Evolutionary conservation across 768 basidiomycete species (phyloP).

Genomic region (Leucocoprinus leucothites): DNA sequence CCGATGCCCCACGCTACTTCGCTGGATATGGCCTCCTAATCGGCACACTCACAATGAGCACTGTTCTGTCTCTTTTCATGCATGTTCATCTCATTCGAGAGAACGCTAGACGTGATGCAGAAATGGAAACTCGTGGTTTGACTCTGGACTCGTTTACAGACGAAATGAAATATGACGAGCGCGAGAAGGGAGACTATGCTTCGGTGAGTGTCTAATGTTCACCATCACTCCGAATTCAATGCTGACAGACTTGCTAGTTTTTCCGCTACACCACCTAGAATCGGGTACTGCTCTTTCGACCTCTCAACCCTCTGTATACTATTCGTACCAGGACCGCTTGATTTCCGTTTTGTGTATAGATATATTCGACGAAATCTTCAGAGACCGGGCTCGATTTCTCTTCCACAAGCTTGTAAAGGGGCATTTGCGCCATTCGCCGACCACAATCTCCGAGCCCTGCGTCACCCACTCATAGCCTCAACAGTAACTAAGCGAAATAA

Average conservation of each 20-base stretch:
- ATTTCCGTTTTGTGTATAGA: too few species aligned
- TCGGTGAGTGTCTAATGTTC: slow-evolving; percentile 19
- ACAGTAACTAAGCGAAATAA: too few species aligned
- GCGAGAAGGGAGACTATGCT: slow-evolving; percentile 28
- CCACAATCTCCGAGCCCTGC: too few species aligned
- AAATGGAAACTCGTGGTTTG: slow-evolving; percentile 19
- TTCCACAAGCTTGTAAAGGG: too few species aligned
- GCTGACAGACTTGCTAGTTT: slow-evolving; percentile 18
- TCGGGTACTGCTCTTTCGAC: too few species aligned
- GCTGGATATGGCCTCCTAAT: slow-evolving; percentile 29
- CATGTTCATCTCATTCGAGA: slow-evolving; percentile 24
- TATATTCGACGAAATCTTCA: too few species aligned
- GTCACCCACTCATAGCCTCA: too few species aligned
- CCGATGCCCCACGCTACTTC: slow-evolving; percentile 27
- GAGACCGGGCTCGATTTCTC: too few species aligned
- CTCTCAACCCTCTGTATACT: too few species aligned
- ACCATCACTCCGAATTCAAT: background rate
- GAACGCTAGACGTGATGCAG: slow-evolving; percentile 25
- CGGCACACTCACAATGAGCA: slow-evolving; percentile 25
- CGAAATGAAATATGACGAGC: slow-evolving; percentile 25
- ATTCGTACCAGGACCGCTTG: too few species aligned
- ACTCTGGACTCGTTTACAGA: slow-evolving; percentile 26
- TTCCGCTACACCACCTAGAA: slow-evolving; percentile 28
- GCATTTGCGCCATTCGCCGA: too few species aligned
- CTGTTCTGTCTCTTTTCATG: slow-evolving; percentile 23